Base-by-base conservation (phyloP, 768 basidiomycete genomes). In the Termitomyces sp. region DNA sequence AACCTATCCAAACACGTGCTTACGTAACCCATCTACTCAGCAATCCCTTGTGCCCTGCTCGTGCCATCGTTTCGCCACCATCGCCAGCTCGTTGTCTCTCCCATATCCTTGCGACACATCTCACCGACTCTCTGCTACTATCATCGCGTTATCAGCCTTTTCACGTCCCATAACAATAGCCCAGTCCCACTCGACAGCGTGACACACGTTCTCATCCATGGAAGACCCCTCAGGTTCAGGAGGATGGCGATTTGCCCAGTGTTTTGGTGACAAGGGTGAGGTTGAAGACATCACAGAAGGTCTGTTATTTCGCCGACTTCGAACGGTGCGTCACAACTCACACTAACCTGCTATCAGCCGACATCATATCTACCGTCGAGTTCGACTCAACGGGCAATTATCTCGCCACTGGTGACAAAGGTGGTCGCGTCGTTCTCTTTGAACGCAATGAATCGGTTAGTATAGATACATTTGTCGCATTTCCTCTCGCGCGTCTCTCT, bases 281-380 rank as follows among this genome's bases (percentile, higher is more conserved):
- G 96, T 98, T 36, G 97, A 98, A 70, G 97, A 99, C 73, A 98
- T 99, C 70, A 99, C 97, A 59, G 97, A 99, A 81, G 97, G 94
- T 94, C 62, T 60, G 81, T 67, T 52, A 38, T 28, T 57, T 52
- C 56, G 57, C 54, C 36, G 49, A 47, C 60, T 55, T 30, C 13
- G 52, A 40, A 52, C 18, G 35, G 18, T 44, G 41, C 58, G 54
- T 57, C 30, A 18, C 59, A 47, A 51, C 36, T 41, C 22, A 46
- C 58, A 59, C 63, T 35, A 63, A 66, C 57, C 68, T 66, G 44
- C 62, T 67, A 65, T 61, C 76, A 98, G 94, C 97, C 79, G 97
- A 99, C 82, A 98, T 99, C 80, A 99, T 99, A 74, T 98, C 97
- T 51, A 97, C 96, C 60, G 97, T 98, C 71, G 97, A 99, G 79